A percentile compares a stretch with the other conserved stretches of the same genome.
These are phyloP conservation scores for Tribonema minus DNA, from an alignment of 108 stramenopile genomes.

Conservation along the genomic window DNA sequence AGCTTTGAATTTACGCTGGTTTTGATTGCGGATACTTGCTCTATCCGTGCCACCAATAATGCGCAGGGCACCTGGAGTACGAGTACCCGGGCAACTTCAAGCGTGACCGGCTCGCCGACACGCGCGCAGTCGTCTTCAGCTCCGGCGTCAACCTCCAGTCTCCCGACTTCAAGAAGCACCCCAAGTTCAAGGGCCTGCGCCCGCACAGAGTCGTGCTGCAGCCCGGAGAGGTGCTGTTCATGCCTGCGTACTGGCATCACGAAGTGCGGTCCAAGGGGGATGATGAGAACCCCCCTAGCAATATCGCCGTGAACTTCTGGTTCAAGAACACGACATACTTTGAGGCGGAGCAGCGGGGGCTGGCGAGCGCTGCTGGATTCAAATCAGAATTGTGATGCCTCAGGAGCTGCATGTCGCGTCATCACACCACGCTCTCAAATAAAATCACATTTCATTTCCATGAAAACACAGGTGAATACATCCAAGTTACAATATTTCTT, in stretches of 20 bases:
- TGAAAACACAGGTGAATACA: too few species aligned
- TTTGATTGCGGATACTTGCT: too few species aligned
- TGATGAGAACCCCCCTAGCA: constrained; percentile 5
- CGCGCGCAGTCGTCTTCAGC: constrained; percentile 32
- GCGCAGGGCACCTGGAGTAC: constrained; percentile 44
- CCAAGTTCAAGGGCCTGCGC: constrained; percentile 3
- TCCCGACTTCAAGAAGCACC: constrained; percentile 25
- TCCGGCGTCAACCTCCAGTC: constrained; percentile 19
- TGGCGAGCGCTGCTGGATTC: too few species aligned
- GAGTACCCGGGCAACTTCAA: constrained; percentile 11
- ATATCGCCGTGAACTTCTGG: constrained; percentile 54
- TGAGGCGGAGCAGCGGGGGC: constrained; percentile 8
- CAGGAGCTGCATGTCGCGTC: too few species aligned
- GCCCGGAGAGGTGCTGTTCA: constrained; percentile 45
- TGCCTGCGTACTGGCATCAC: constrained; percentile 51
- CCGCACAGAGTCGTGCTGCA: constrained; percentile 30
- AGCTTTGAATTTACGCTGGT: too few species aligned
- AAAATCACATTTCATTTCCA: too few species aligned
- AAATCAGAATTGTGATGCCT: too few species aligned
- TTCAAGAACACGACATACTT: constrained; percentile 42
- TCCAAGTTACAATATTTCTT: too few species aligned
- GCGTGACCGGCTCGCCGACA: constrained; percentile 8
- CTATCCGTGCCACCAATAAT: too few species aligned
- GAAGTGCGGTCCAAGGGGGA: constrained; percentile 18
- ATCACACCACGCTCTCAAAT: too few species aligned